These are phyloP conservation scores for Cordyceps javanica DNA, from an alignment of 2,329 filamentous ascomycete genomes.

Conservation along the genomic window DNA sequence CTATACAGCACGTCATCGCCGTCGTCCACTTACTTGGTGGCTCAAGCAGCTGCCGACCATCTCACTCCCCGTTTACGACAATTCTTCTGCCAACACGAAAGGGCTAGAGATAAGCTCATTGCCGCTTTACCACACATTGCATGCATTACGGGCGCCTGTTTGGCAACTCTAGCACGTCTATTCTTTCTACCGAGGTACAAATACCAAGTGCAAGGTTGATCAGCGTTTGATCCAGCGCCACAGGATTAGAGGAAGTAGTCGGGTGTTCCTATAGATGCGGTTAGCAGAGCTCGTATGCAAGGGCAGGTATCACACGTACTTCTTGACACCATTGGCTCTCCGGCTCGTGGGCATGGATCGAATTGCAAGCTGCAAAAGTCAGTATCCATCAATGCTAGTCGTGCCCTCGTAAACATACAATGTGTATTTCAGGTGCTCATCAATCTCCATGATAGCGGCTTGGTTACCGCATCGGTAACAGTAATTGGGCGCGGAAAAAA, in stretches of 20 bases:
- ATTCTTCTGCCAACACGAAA: neutral
- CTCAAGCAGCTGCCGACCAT: neutral
- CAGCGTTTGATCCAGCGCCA: slow-evolving; percentile 13
- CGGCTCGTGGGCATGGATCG: slow-evolving; percentile 93
- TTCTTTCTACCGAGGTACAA: slow-evolving; percentile 13
- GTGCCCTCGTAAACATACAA: slow-evolving; percentile 61
- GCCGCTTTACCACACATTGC: slow-evolving; percentile 17
- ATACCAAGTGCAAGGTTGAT: neutral
- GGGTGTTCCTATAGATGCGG: slow-evolving; percentile 61
- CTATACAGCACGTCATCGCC: slow-evolving; percentile 9
- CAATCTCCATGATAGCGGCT: slow-evolving; percentile 99
- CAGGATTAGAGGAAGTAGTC: slow-evolving; percentile 90
- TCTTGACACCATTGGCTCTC: slow-evolving; percentile 98
- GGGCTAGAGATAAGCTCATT: neutral
- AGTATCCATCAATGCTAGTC: slow-evolving; percentile 16
- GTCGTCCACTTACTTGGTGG: neutral
- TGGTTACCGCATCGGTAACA: slow-evolving; percentile 99
- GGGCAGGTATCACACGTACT: slow-evolving; percentile 42
- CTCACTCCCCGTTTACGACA: neutral
- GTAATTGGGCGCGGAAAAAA: slow-evolving; percentile 94
- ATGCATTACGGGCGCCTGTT: slow-evolving; percentile 23
- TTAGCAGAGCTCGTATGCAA: neutral
- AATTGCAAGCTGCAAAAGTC: slow-evolving; percentile 77
- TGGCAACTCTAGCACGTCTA: slow-evolving; percentile 18
- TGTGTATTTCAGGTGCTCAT: slow-evolving; percentile 98